Evolutionary conservation across 2,329 filamentous ascomycete genomes (phyloP).

Genomic region (Lecanicillium sp.): DNA sequence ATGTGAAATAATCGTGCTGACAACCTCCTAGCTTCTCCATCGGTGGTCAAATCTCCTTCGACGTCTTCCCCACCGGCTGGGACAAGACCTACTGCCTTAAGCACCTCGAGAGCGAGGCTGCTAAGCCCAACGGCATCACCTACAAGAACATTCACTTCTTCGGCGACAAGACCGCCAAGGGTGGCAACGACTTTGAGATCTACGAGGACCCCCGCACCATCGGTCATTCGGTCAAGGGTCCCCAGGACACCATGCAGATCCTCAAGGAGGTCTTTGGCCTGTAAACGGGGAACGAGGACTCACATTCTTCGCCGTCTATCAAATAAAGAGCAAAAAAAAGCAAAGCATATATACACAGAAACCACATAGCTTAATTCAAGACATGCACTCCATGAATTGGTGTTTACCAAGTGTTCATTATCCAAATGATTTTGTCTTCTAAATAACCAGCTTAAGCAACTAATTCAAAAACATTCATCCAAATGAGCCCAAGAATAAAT

Average conservation of each 20-base stretch:
- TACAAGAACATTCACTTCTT: slow-evolving; percentile 97
- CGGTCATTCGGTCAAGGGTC: slow-evolving; percentile 75
- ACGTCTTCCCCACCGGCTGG: slow-evolving; percentile 95
- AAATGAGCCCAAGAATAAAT: background rate
- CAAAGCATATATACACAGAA: slow-evolving; percentile 4
- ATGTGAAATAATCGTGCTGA: background rate
- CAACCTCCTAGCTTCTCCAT: slow-evolving; percentile 66
- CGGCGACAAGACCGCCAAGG: slow-evolving; percentile 86
- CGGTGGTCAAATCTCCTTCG: slow-evolving; percentile 95
- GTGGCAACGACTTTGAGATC: slow-evolving; percentile 96
- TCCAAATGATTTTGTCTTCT: background rate
- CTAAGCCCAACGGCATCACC: slow-evolving; percentile 60
- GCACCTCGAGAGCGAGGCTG: slow-evolving; percentile 77
- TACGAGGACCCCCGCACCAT: slow-evolving; percentile 74
- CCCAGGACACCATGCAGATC: slow-evolving; percentile 74
- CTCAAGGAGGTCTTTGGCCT: slow-evolving; percentile 76
- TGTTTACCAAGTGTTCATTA: background rate
- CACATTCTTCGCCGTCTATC: background rate
- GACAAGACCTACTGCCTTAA: slow-evolving; percentile 96
- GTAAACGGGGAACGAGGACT: slow-evolving; percentile 27
- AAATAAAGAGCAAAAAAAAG: background rate
- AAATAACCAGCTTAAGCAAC: no score
- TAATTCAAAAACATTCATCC: background rate
- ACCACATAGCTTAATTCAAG: background rate
- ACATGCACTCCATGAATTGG: background rate